These are phyloP conservation scores for Leishmania braziliensis DNA, from an alignment of 208 protist species.

Conservation along the genomic window DNA sequence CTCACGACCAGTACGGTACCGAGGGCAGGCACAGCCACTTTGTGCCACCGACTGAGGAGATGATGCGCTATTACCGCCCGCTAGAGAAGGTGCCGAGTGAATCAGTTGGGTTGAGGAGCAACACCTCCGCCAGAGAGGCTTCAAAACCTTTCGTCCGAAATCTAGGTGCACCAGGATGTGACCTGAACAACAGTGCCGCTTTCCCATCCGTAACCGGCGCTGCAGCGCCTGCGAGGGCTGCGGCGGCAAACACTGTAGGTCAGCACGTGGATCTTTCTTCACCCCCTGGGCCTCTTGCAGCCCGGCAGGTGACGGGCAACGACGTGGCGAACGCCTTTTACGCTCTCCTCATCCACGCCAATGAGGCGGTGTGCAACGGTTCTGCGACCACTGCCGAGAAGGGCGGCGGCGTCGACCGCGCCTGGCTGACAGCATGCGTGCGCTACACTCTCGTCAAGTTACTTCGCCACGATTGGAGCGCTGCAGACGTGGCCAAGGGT, in stretches of 20 bases:
- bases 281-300: background rate
- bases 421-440: slow-evolving; percentile 36
- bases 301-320: background rate
- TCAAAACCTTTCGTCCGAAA: background rate
- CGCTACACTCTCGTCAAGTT: slow-evolving; percentile 42
- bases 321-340: slow-evolving; percentile 7
- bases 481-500: slow-evolving; percentile 7
- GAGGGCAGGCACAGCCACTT: slow-evolving; percentile 30
- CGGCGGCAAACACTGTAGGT: background rate
- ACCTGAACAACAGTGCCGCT: background rate
- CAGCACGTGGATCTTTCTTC: slow-evolving; percentile 6
- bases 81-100: background rate
- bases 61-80: slow-evolving; percentile 17
- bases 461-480: slow-evolving; percentile 30
- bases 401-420: slow-evolving; percentile 13
- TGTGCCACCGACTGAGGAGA: slow-evolving; percentile 39
- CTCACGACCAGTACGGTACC: slow-evolving; percentile 3
- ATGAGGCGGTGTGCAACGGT: slow-evolving; percentile 1
- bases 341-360: background rate
- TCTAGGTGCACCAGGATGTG: background rate
- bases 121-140: background rate
- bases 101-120: background rate
- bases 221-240: background rate
- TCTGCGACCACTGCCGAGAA: background rate
- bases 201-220: background rate